Conservation (phyloP, 306 rosid genomes). For the Macrotyloma uniflorum region DNA sequence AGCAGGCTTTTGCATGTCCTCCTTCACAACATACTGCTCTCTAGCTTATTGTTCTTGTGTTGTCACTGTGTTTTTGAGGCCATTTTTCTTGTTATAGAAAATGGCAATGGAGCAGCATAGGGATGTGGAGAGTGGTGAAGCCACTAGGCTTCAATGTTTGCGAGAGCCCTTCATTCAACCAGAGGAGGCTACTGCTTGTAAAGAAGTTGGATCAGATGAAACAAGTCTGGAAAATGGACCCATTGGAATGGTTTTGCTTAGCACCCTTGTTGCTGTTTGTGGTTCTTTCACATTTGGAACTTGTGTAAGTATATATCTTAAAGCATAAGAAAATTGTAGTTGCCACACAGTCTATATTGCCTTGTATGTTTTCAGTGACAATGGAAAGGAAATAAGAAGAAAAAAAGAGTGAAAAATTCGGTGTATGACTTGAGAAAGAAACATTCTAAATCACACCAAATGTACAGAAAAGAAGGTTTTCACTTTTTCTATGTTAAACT, state of each 20-base stretch:
- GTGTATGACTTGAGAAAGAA: not conserved
- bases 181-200: not conserved
- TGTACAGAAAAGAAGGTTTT: not conserved
- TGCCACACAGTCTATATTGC: not conserved
- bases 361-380: not conserved
- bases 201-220: constrained; percentile 39
- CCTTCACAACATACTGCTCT: constrained; percentile 3
- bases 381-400: not conserved
- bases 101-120: constrained; percentile 60
- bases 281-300: constrained; percentile 90
- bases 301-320: constrained; percentile 55
- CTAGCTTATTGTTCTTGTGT: not conserved
- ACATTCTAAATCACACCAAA: constrained; percentile 20
- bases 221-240: constrained; percentile 47
- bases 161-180: constrained; percentile 56
- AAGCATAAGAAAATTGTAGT: not conserved
- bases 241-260: constrained; percentile 70
- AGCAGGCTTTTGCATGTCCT: constrained; percentile 36
- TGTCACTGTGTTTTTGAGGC: not conserved
- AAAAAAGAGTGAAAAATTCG: not conserved
- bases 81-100: constrained; percentile 12
- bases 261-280: constrained; percentile 78
- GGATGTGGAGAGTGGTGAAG: constrained; percentile 59
- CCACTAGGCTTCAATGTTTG: constrained; percentile 39
- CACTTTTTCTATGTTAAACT: constrained; percentile 19